Conservation (phyloP, 2,329 filamentous ascomycete species). For the Botrytis porri region DNA sequence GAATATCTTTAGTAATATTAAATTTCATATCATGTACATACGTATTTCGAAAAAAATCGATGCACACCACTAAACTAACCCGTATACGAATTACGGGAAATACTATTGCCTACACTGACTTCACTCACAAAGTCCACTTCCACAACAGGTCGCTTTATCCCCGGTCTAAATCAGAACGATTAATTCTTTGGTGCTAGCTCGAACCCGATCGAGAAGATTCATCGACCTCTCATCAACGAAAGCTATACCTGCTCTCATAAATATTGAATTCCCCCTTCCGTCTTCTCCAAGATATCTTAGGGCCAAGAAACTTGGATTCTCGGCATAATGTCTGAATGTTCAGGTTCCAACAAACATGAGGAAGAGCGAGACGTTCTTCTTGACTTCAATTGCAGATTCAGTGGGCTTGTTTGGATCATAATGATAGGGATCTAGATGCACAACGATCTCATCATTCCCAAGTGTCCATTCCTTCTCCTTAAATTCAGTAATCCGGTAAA, state of each 20-base stretch:
- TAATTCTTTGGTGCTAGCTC: not conserved
- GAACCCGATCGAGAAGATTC: not conserved
- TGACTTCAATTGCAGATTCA: not conserved
- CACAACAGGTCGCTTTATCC: not conserved
- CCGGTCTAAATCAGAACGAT: not conserved
- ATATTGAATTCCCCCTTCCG: not conserved
- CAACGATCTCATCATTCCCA: rapidly evolving
- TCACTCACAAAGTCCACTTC: not conserved
- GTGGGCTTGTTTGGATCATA: not conserved
- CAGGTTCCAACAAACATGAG: not conserved
- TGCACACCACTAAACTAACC: no score
- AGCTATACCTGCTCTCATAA: not conserved
- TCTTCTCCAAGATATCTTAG: not conserved
- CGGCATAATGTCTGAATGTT: not conserved
- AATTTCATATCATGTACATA: no score
- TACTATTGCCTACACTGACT: no score
- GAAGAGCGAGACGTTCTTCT: not conserved
- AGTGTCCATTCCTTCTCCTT: not conserved
- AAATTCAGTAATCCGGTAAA: rapidly evolving
- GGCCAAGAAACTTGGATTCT: not conserved
- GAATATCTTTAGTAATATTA: no score
- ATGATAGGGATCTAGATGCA: not conserved
- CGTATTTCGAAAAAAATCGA: no score
- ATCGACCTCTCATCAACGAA: rapidly evolving
- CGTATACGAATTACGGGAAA: no score